Evolutionary conservation across 2,329 filamentous ascomycete species (phyloP).

Genomic region (Ophiosphaerella korrae): DNA sequence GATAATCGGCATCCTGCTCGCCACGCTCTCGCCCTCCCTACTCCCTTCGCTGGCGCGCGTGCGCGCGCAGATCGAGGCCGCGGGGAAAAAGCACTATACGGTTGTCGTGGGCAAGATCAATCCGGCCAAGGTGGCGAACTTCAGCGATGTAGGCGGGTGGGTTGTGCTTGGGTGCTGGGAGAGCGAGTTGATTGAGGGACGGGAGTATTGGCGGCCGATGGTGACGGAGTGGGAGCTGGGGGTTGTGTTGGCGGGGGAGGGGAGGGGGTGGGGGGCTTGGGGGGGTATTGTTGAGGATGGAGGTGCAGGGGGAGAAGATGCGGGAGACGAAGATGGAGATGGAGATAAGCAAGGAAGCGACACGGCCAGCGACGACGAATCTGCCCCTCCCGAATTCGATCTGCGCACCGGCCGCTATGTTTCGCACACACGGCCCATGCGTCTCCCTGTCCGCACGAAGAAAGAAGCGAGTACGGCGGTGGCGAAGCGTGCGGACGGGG

Average conservation of each 20-base stretch:
- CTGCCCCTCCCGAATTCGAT: slow-evolving; percentile 84
- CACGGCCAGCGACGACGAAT: slow-evolving; percentile 59
- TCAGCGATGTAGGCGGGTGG: slow-evolving; percentile 93
- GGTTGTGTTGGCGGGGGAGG: slow-evolving; percentile 75
- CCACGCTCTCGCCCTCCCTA: slow-evolving; percentile 85
- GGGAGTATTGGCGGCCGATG: slow-evolving; percentile 85
- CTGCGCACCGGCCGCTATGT: slow-evolving; percentile 85
- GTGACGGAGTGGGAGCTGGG: slow-evolving; percentile 94
- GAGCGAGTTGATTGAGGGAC: slow-evolving; percentile 86
- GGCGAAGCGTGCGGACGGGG: slow-evolving; percentile 67
- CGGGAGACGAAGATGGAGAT: slow-evolving; percentile 50
- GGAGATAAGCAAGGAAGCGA: slow-evolving; percentile 47
- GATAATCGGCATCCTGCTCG: slow-evolving; percentile 92
- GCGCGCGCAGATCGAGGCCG: slow-evolving; percentile 71
- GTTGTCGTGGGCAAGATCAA: slow-evolving; percentile 98
- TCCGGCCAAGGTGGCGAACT: slow-evolving; percentile 94
- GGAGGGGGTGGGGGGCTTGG: slow-evolving; percentile 89
- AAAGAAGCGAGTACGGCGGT: slow-evolving; percentile 55
- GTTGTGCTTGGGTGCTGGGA: slow-evolving; percentile 99
- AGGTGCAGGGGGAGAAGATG: slow-evolving; percentile 42
- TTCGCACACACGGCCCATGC: slow-evolving; percentile 75
- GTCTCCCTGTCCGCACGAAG: not conserved
- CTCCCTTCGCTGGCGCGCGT: slow-evolving; percentile 83
- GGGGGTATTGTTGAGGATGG: slow-evolving; percentile 65
- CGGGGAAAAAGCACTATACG: slow-evolving; percentile 93